A percentile compares a stretch with the other conserved stretches of the same genome.
These are phyloP conservation scores for Scheffersomyces segobiensis DNA, from an alignment of 1,139 yeast genomes.

Conservation along the genomic window DNA sequence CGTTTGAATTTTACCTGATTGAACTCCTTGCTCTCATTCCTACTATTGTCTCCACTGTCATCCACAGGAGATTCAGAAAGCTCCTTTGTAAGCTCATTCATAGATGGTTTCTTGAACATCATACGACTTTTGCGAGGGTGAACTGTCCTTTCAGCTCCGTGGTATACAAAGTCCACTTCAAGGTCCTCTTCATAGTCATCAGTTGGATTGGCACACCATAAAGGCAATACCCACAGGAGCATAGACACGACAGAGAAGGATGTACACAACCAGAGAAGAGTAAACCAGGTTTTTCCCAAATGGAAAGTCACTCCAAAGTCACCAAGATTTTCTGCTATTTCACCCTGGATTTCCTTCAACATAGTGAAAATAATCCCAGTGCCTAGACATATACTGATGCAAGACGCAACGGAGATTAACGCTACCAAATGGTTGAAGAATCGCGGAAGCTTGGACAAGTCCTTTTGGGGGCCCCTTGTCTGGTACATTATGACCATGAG, in stretches of 20 bases:
- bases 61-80: neutral
- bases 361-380: conserved; percentile 27
- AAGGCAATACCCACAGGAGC: conserved; percentile 42
- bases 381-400: conserved; percentile 29
- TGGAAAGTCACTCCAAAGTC: conserved; percentile 46
- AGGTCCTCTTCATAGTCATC: conserved; percentile 22
- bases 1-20: neutral
- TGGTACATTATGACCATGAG: conserved; percentile 36
- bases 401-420: conserved; percentile 32
- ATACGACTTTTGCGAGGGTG: neutral
- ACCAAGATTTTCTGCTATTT: conserved; percentile 34
- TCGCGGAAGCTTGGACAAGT: conserved; percentile 30
- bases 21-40: neutral
- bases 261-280: conserved; percentile 39
- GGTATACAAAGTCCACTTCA: conserved; percentile 10
- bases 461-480: conserved; percentile 28
- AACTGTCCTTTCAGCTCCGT: neutral
- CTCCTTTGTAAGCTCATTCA: neutral
- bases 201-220: conserved; percentile 48
- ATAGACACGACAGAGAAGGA: conserved; percentile 17
- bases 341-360: conserved; percentile 22
- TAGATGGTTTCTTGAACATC: neutral
- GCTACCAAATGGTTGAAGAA: conserved; percentile 34
- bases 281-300: conserved; percentile 43
- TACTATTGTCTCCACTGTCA: neutral